Evolutionary conservation across 192 early-diverging fungal species (phyloP), one percentile per base, ranked within the genome.

Genomic region (Mortierella hygrophila): DNA sequence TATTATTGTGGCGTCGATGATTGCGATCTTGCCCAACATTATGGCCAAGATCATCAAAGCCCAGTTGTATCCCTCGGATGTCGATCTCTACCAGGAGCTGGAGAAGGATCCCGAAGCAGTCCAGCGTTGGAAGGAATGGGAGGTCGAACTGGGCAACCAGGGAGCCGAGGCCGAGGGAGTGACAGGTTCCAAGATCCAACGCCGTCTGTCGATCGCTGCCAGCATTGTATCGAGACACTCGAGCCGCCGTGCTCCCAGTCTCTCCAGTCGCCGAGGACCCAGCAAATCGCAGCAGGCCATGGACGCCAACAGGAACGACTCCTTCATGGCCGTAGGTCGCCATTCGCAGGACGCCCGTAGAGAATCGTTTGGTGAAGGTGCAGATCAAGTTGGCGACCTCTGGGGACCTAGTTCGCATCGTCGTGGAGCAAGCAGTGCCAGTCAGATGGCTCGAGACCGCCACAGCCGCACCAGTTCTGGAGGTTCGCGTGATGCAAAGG

Each of bases 21-120:
- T 94, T 57, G 91, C 91, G 0, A 68, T 94, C 0, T 83, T 91
- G 23, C 88, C 93, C 21, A 93, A 90, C 29, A 70, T 94, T 37
- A 82, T 93, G 11, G 75, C 89, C 15, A 89, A 89, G 73, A 78
- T 88, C 9, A n/a, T 88, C 54, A 90, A 88, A 70, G 74, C 79
- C 1, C 77, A 89, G 40, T 78, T 88, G 49, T 76, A 79, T 38
- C 84, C 88, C 4, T 80, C 84, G 21, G 84, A 88, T 79, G 89
- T 89, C 21, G 89, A 89, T 76, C 65, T 83, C n/a, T 89, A 89
- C 78, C 89, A 89, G 69, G 89, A 80, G 40, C 74, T 87, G 71
- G 89, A 89, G 70, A 87, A 87, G 57, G 89, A 89, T 63, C 84
- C 84, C 7, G 84, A 86, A 1, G 84, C 84, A 35, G 84, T 86